Base-by-base conservation (phyloP, 2,329 filamentous ascomycete genomes). In the Colletotrichum sp. region DNA sequence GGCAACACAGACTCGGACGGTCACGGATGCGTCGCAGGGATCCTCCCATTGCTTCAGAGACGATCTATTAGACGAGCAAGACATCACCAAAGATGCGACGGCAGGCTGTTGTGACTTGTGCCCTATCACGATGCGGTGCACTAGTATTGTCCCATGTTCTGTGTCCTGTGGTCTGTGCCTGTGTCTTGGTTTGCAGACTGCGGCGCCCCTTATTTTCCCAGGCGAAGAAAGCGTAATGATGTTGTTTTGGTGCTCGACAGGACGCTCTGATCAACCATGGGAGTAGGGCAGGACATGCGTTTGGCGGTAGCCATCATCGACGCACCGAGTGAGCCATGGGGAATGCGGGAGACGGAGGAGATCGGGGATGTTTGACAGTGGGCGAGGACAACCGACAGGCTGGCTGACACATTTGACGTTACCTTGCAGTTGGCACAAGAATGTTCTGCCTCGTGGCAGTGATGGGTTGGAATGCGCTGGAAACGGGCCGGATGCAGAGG, bases 391-490 rank as follows among this genome's bases (percentile, higher is more conserved):
- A n/a, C 34, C 39, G 39, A 28, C 28, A 16, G 56, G 27, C 36
- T 72, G 64, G 58, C 56, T 73, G 73, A 72, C 43, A 67, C 62
- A 72, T 68, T 72, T 34, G 39, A 62, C 43, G 62, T 72, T 56
- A 15, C 27, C 55, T 25, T 27, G 52, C 30, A 70, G 55, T 39
- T 28, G 25, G 58, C 34, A 18, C 22, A 30, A 39, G 62, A 75
- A 75, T 64, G 64, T 32, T 28, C 34, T 52, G 64, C 70, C 73
- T 75, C 73, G 64, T 73, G 70, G 56, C 58, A 69, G 56, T 36
- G 65, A 32, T 27, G 64, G 16, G 25, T 18, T 76, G 58, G 65
- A 76, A 74, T 69, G 70, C 64, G 25, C 48, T 60, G 70, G 39
- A 73, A 73, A 73, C 70, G 73, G 70, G n/a, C 70, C 43, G 64